These are phyloP conservation scores for Xerocomellus amylosporus DNA, from an alignment of 768 basidiomycete genomes.

Conservation along the genomic window DNA sequence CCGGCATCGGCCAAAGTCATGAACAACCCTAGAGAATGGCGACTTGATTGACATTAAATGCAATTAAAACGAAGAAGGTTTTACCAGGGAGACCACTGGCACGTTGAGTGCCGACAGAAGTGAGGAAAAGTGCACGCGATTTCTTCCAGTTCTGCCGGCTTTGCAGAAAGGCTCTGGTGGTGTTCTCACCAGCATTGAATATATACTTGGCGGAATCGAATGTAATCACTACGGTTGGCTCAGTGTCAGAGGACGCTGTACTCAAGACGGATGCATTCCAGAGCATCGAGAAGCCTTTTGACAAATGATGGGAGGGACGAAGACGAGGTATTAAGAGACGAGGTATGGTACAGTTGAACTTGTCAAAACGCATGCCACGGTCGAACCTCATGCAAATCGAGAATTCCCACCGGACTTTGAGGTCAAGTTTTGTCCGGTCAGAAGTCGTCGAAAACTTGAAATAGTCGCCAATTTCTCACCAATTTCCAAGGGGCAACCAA, in stretches of 20 bases:
- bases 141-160: constrained; percentile 63
- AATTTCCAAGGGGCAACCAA: too few relatives aligned
- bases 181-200: constrained; percentile 85
- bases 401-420: too few relatives aligned
- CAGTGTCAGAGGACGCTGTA: constrained; percentile 68
- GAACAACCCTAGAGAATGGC: constrained; percentile 51
- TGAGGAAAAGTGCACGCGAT: constrained; percentile 70
- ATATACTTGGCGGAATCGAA: constrained; percentile 83
- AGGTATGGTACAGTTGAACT: too few relatives aligned
- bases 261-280: constrained; percentile 66
- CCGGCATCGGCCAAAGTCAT: constrained; percentile 80
- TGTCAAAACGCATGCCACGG: too few relatives aligned
- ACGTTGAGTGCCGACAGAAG: constrained; percentile 58
- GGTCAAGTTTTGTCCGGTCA: too few relatives aligned
- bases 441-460: too few relatives aligned
- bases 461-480: too few relatives aligned
- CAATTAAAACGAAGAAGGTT: not conserved
- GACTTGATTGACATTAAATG: not conserved
- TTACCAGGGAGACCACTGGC: constrained; percentile 73
- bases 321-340: constrained; percentile 4
- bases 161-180: constrained; percentile 71
- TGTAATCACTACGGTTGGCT: constrained; percentile 69
- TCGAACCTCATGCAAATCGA: too few relatives aligned
- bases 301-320: constrained; percentile 18
- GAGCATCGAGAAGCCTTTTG: constrained; percentile 37